phyloP scores from a whole-genome alignment of 768 basidiomycete species.

The Suillus tomentosus region DNA sequence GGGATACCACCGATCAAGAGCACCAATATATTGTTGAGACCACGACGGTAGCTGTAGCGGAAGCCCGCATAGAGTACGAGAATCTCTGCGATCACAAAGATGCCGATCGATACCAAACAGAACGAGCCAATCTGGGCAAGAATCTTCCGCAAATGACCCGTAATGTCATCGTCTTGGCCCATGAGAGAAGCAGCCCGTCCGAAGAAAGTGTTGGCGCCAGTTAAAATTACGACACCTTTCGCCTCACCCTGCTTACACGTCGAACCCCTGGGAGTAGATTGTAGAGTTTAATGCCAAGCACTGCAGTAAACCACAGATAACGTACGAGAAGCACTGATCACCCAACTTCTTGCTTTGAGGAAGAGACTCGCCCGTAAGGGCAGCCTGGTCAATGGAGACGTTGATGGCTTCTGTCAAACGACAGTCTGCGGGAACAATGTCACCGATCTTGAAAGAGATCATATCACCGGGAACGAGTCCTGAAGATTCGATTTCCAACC shows the following conservation, averaged over 20 bases:
- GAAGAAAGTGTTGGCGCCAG: slow-evolving; percentile 98
- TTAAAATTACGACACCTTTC: slow-evolving; percentile 97
- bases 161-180: slow-evolving; percentile 96
- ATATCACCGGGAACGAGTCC: slow-evolving; percentile 94
- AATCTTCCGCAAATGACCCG: slow-evolving; percentile 98
- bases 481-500: slow-evolving; percentile 90
- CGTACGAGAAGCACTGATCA: slow-evolving; percentile 98
- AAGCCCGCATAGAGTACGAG: slow-evolving; percentile 92
- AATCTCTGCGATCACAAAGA: slow-evolving; percentile 94
- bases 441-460: slow-evolving; percentile 98
- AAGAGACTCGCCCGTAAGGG: slow-evolving; percentile 95
- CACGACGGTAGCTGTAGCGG: slow-evolving; percentile 87
- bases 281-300: slow-evolving; percentile 9
- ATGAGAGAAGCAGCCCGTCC: slow-evolving; percentile 98
- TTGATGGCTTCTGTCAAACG: slow-evolving; percentile 96
- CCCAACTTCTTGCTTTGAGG: slow-evolving; percentile 90
- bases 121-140: slow-evolving; percentile 97
- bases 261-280: slow-evolving; percentile 63
- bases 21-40: slow-evolving; percentile 96
- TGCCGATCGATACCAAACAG: slow-evolving; percentile 94
- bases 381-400: slow-evolving; percentile 98
- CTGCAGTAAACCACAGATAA: slow-evolving; percentile 24
- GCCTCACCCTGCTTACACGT: slow-evolving; percentile 99
- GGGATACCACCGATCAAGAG: slow-evolving; percentile 99
- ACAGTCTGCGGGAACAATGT: slow-evolving; percentile 97